Evolutionary conservation across 306 rosid genomes (phyloP).

Genomic region (Hylodesmum podocarpum): DNA sequence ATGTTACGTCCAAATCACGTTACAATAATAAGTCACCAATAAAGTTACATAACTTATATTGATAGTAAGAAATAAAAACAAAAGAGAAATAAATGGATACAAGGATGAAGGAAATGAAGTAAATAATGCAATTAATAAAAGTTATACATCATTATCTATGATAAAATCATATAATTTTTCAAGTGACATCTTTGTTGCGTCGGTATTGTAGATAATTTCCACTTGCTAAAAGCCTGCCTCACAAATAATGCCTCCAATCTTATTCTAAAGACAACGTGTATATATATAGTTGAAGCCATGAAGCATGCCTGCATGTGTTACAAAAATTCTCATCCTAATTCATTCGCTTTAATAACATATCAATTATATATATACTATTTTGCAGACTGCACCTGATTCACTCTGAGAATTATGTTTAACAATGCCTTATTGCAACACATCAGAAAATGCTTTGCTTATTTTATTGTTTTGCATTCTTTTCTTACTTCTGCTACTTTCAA

Average conservation of each 20-base stretch:
- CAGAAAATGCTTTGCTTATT: no score
- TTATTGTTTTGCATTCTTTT: no score
- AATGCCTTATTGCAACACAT: no score
- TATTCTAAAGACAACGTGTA: neutral
- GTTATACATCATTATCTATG: neutral
- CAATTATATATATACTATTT: neutral
- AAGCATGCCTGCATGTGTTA: conserved; percentile 3
- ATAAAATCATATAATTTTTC: neutral
- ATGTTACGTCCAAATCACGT: no score
- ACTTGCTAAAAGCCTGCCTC: neutral
- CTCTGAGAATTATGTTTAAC: neutral
- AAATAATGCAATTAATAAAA: neutral
- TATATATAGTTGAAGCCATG: conserved; percentile 17
- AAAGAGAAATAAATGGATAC: neutral
- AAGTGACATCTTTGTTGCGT: neutral
- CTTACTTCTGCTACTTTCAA: no score
- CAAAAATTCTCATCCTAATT: neutral
- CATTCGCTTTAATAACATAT: neutral
- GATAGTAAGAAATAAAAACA: neutral
- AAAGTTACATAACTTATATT: neutral
- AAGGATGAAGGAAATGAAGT: neutral
- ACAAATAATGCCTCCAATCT: conserved; percentile 11
- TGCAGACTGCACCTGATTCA: conserved; percentile 20
- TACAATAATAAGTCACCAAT: neutral
- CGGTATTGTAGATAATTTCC: neutral